Base-by-base conservation (phyloP, 2,329 filamentous ascomycete species). In the Grosmannia serpens region DNA sequence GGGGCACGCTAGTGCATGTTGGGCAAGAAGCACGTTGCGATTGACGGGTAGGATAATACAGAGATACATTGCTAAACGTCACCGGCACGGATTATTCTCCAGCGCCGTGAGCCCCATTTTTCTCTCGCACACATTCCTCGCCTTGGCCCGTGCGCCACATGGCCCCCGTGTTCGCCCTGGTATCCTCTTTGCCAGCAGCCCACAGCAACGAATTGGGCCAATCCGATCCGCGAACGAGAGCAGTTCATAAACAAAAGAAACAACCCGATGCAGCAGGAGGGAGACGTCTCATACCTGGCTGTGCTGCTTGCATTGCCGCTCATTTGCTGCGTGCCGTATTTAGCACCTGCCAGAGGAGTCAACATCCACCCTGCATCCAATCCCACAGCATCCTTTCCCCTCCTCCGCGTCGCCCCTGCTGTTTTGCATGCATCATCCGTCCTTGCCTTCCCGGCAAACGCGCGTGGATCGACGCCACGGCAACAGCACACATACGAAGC, bases 1-100 rank as follows among this genome's bases (percentile, higher is more conserved):
- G 50, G 49, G 46, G 20, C 20, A 2, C 49, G 9, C 60, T 62
- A 61, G 56, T 35, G 49, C 35, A 15, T 20, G 13, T 58, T 52
- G 1, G 56, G 57, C 17, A 26, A 22, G n/a, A 46, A 24, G 35
- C 52, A 46, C 26, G 7, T 9, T 41, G 55, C 38, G 38, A 56
- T 41, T 57, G 44, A 5, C 38, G 38, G 38, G 38, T 41, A 20
- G 17, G 38, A 41, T 44, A 44, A 41, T 44, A 44, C 41, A n/a
- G 20, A 44, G 41, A 50, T 33, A 27, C 52, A 33, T 49, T 15
- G n/a, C 11, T 26, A 53, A 58, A 58, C 57, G 61, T 59, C 60
- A 56, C 35, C 58, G 61, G 61, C 58, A 57, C 60, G 65, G 61
- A 61, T 61, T 61, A 56, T 63, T 63, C 54, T 60, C 59, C 58